Evolutionary conservation across 2,329 filamentous ascomycete genomes (phyloP), one percentile per base, ranked within the genome.

Genomic region (Diaporthe vexans): DNA sequence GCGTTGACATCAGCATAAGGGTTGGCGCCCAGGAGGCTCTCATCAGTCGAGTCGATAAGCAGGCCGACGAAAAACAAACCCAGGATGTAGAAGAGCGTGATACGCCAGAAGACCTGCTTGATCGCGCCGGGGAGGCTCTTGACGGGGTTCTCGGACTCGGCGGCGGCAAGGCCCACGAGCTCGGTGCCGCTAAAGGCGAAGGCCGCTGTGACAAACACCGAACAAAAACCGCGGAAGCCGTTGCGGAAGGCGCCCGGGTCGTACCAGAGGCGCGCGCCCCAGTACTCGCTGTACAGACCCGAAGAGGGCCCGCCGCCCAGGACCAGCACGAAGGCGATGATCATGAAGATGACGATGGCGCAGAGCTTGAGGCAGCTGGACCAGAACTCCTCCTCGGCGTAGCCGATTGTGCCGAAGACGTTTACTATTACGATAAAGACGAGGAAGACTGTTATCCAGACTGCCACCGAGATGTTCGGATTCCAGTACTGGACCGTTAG

Each of bases 91-190:
- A 90, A 90, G 76, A 89, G 80, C 0, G 86, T 88, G 75, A 90
- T 89, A 77, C 88, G 87, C 88, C 88, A 90, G 74, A 90, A 90
- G 43, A 90, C 94, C 81, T 97, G 95, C 85, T 97, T 97, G 79
- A 96, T 92, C 7, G 95, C 95, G 1, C 91, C 92, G 0, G 95
- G 95, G 1, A 98, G 88, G 0, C 92, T 90, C 80, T 94, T 92
- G 73, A 90, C 88, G 0, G 93, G 93, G 79, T 94, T 94, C 13
- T 85, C 83, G 0, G 93, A 90, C 82, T 95, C 93, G 9, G 92
- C 93, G 0, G 93, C 93, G 4, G 93, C 92, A 3, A 95, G 87
- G 78, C 93, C 93, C n/a, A 94, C 92, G 2, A 94, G 85, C 80
- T 94, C 93, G 0, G 93, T 94, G 19, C 93, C 93, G 21, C 91